These are phyloP conservation scores for Russula ochroleuca DNA, from an alignment of 768 basidiomycete genomes.

Conservation along the genomic window DNA sequence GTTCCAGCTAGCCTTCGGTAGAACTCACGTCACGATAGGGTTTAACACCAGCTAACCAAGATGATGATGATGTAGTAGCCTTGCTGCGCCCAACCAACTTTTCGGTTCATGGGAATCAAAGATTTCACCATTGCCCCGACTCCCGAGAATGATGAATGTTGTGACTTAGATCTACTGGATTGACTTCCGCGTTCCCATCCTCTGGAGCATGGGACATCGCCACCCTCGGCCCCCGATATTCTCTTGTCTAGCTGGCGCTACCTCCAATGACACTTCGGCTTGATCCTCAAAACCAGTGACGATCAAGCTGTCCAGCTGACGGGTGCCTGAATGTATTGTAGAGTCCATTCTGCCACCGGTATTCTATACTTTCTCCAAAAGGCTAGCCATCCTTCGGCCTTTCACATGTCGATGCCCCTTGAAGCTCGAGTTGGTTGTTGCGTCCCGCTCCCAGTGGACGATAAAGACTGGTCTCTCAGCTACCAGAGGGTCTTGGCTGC, in stretches of 20 bases:
- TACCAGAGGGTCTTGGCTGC: neutral
- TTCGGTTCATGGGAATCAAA: neutral
- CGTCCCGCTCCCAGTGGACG: neutral
- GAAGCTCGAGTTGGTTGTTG: neutral
- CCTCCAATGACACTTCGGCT: neutral
- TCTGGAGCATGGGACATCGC: neutral
- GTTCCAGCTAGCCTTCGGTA: neutral
- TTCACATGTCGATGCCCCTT: neutral
- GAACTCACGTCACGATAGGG: neutral
- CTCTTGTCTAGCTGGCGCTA: neutral
- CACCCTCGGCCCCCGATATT: neutral
- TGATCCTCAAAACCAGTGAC: neutral
- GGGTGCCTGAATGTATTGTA: neutral
- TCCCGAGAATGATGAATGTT: neutral
- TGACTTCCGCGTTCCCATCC: neutral
- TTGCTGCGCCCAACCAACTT: conserved; percentile 3
- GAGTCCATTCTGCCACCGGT: too few species aligned
- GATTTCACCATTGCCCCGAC: neutral
- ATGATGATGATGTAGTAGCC: too few species aligned
- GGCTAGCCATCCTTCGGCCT: neutral
- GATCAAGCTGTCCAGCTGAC: neutral
- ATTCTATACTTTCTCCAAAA: neutral
- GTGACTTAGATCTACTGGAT: neutral
- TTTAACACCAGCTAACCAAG: neutral
- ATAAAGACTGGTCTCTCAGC: too few species aligned